Percentiles rank a stretch among this genome's conserved stretches.
Evolutionary conservation across 345 rosid genomes (phyloP).

Genomic region (Salix purpurea): DNA sequence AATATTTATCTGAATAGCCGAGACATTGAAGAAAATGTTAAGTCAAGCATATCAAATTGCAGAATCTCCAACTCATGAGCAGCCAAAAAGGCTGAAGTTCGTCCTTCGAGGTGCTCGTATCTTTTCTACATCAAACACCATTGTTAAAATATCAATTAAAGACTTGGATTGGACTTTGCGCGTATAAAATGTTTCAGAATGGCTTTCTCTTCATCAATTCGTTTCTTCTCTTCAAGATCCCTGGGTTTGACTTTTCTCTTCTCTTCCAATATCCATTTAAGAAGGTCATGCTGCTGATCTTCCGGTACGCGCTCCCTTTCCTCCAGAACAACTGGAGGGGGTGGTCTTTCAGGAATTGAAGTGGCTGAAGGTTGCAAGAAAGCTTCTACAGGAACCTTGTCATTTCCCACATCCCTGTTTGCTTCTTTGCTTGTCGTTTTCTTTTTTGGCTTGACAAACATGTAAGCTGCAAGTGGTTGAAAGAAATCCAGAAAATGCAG

Average conservation of each 20-base stretch:
- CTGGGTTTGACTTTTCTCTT: slow-evolving; percentile 58
- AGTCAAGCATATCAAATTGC: background rate
- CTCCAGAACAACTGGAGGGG: slow-evolving; percentile 24
- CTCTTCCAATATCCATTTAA: slow-evolving; percentile 74
- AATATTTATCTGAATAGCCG: background rate
- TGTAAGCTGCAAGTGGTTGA: slow-evolving; percentile 47
- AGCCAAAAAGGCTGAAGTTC: background rate
- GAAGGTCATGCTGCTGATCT: slow-evolving; percentile 66
- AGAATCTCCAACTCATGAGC: background rate
- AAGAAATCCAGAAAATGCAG: slow-evolving; percentile 1
- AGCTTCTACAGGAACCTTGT: slow-evolving; percentile 28
- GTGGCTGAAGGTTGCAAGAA: slow-evolving; percentile 13
- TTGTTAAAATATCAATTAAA: slow-evolving; percentile 34
- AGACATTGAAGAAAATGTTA: background rate
- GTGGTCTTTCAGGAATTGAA: slow-evolving; percentile 18
- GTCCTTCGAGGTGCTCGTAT: background rate
- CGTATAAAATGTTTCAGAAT: slow-evolving; percentile 60
- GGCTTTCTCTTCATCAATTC: slow-evolving; percentile 60
- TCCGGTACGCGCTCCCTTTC: slow-evolving; percentile 52
- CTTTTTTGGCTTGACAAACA: slow-evolving; percentile 50
- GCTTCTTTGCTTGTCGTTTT: slow-evolving; percentile 33
- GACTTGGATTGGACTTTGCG: slow-evolving; percentile 45
- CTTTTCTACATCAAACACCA: slow-evolving; percentile 14
- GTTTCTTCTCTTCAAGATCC: slow-evolving; percentile 45
- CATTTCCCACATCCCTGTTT: slow-evolving; percentile 25